Conservation (phyloP, 1,139 yeast genomes). For the Taiozyma sp. region DNA sequence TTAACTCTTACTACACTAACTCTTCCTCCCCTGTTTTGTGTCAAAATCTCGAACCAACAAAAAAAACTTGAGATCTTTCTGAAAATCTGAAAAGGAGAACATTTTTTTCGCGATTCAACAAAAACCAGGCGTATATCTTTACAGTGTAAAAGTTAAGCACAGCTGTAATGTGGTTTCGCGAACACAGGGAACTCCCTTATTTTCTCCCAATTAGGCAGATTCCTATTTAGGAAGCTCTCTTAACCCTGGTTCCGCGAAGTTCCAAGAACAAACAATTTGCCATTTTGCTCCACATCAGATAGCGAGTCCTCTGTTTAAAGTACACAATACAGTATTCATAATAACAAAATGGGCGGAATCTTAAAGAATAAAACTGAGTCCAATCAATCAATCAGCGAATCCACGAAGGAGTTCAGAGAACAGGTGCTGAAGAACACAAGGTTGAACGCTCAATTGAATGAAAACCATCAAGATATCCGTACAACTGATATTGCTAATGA, state of each 20-base stretch:
- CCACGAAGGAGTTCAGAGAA: slow-evolving; percentile 41
- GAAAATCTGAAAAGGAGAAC: neutral
- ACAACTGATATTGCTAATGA: neutral
- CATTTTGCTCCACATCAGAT: neutral
- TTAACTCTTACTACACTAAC: neutral
- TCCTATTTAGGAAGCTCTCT: neutral
- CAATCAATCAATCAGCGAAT: slow-evolving; percentile 21
- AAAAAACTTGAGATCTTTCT: neutral
- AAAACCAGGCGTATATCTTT: neutral
- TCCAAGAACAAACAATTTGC: neutral
- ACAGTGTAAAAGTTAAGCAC: too few species aligned
- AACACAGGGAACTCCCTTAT: too few species aligned
- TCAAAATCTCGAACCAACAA: neutral
- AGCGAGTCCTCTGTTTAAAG: too few species aligned
- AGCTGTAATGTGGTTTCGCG: neutral
- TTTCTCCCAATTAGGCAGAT: neutral
- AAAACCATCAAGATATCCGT: neutral
- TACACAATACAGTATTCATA: too few species aligned
- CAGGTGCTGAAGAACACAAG: slow-evolving; percentile 44
- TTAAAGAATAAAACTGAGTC: slow-evolving; percentile 31
- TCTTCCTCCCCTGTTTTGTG: neutral
- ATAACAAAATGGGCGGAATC: slow-evolving; percentile 31
- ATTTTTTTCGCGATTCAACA: neutral
- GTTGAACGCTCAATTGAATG: slow-evolving; percentile 32
- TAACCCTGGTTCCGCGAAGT: neutral